Evolutionary conservation across 768 basidiomycete species (phyloP).

Genomic region (Russula sp.): DNA sequence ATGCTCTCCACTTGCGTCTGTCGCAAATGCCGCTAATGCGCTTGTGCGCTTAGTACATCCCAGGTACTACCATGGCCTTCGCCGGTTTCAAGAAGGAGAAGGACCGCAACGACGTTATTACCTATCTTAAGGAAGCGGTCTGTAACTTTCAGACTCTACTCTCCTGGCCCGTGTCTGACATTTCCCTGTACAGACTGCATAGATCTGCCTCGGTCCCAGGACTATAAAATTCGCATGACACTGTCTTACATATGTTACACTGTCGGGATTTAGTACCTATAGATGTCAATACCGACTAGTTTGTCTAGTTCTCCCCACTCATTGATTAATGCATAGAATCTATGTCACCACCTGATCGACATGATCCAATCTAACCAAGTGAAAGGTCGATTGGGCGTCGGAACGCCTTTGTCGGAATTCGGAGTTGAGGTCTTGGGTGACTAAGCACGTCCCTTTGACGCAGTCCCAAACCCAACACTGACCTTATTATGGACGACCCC

Average conservation of each 20-base stretch:
- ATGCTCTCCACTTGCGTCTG: conserved; percentile 22
- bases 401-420: neutral
- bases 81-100: conserved; percentile 98
- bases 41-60: conserved; percentile 59
- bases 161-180: neutral
- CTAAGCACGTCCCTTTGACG: neutral
- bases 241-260: conserved; percentile 23
- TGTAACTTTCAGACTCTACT: conserved; percentile 25
- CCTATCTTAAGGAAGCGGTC: conserved; percentile 71
- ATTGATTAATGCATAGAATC: conserved; percentile 2
- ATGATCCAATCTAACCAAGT: neutral
- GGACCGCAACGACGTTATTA: conserved; percentile 91
- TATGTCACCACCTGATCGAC: neutral
- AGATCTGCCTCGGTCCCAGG: conserved; percentile 18
- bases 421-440: neutral
- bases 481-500: conserved; percentile 23
- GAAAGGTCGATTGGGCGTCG: too few species aligned
- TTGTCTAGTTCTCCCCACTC: conserved; percentile 11
- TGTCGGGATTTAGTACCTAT: conserved; percentile 30
- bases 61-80: conserved; percentile 98
- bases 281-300: conserved; percentile 25
- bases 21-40: neutral
- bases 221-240: conserved; percentile 10
- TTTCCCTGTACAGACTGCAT: conserved; percentile 24
- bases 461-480: neutral